phyloP scores from a whole-genome alignment of 345 rosid species.

The Heritiera littoralis region DNA sequence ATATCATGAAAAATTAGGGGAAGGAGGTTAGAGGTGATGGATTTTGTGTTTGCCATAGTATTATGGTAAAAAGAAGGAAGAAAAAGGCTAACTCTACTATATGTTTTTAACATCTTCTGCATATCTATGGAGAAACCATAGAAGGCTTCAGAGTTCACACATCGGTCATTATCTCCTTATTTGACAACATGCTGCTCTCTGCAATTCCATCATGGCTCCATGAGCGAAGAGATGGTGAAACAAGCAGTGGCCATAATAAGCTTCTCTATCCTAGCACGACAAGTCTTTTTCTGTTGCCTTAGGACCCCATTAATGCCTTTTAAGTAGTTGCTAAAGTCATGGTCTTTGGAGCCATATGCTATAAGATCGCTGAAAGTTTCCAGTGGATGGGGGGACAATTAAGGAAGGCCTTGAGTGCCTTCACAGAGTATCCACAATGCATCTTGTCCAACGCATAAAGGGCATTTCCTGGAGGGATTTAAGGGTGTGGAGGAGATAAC shows the following conservation, averaged over 20 bases:
- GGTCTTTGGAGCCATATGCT: constrained; percentile 94
- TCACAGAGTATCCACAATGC: constrained; percentile 32
- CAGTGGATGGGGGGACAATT: constrained; percentile 79
- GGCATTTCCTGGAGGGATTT: constrained; percentile 69
- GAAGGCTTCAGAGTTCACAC: constrained; percentile 27
- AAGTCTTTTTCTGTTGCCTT: constrained; percentile 51
- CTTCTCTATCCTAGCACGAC: constrained; percentile 38
- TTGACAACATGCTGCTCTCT: constrained; percentile 27
- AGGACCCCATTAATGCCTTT: constrained; percentile 71
- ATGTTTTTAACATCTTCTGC: constrained; percentile 12
- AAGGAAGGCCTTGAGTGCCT: constrained; percentile 65
- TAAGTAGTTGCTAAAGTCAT: constrained; percentile 85
- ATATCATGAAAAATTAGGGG: not conserved
- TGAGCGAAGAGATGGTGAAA: constrained; percentile 65
- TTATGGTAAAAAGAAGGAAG: not conserved
- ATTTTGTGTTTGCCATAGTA: constrained; percentile 8
- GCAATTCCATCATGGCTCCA: constrained; percentile 47
- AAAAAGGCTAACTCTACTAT: not conserved
- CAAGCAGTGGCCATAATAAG: constrained; percentile 65
- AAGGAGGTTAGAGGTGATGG: not conserved
- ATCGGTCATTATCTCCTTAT: constrained; percentile 57
- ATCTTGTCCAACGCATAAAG: constrained; percentile 60
- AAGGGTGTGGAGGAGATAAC: constrained; percentile 81
- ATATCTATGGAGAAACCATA: constrained; percentile 8
- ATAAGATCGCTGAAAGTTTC: constrained; percentile 76